Base-by-base conservation (phyloP, 176 grass and related monocot species). In the Avena eriantha region DNA sequence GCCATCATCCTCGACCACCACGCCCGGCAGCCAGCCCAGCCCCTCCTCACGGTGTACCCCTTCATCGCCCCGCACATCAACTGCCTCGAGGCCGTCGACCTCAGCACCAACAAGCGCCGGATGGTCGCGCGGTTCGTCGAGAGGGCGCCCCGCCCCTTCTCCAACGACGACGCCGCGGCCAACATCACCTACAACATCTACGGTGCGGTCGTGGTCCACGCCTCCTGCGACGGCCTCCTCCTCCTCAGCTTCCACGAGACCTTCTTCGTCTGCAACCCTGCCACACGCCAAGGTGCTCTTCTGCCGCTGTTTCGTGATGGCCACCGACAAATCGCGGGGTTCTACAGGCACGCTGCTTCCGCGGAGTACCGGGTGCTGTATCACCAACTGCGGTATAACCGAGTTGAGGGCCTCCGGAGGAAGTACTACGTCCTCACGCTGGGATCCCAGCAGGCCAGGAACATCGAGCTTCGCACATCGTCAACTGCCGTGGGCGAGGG, bases 161-260 rank as follows among this genome's bases (percentile, higher is more conserved):
- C 10, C 59, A 2, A n/a, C 59, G 59, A n/a, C 59, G 59, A 63
- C 58, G 58, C 58, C 24, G 23, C 23, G 3, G 11, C 59, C n/a
- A 17, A 10, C 24, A 24, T 53, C 3, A 22, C 1, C 49, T 50
- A 10, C 33, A 26, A 7, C 10, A 3, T 47, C 39, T 43, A 22
- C 64, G 7, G 22, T n/a, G 7, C 43, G 54, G n/a, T 74, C 64
- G 17, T 10, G 64, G 57, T 87, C 57, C 86, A 82, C 60, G 79
- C 22, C 15, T 87, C 71, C 7, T 82, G 70, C 79, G 58, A 82
- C 71, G 86, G 59, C 48, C 79, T 87, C 69, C 79, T 87, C 57
- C 79, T 87, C 59, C 46, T 76, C 70, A 33, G 4, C 33, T 56
- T 45, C 86, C 34, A 31, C 59, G 48, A 47, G 22, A 3, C 0